Evolutionary conservation across 176 grass and related monocot species (phyloP).

Genomic region (Phoenix roebelenii): DNA sequence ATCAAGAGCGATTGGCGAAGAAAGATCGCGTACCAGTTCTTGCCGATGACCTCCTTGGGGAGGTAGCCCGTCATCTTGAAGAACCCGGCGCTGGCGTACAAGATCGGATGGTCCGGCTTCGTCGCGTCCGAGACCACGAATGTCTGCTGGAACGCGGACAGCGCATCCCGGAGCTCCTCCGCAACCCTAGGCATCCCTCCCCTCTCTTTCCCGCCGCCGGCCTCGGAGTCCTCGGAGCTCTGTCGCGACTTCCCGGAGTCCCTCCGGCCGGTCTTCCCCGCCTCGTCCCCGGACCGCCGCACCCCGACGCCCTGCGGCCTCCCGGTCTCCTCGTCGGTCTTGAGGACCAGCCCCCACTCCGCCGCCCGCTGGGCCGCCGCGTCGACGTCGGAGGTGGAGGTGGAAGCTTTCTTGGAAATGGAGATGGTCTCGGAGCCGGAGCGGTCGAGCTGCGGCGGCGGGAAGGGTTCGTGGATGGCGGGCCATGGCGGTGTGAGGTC

Average conservation of each 20-base stretch:
- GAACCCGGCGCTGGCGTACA: conserved; percentile 88
- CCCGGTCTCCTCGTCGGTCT: conserved; percentile 73
- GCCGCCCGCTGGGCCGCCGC: conserved; percentile 52
- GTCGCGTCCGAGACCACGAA: conserved; percentile 97
- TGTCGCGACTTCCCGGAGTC: background rate
- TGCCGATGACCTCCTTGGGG: conserved; percentile 53
- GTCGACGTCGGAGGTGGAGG: conserved; percentile 22
- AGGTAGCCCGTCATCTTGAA: conserved; percentile 85
- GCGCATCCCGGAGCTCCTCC: conserved; percentile 72
- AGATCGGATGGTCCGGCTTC: conserved; percentile 63
- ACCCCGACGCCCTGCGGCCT: conserved; percentile 46
- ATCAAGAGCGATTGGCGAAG: no score
- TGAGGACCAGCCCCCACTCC: conserved; percentile 86
- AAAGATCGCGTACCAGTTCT: conserved; percentile 49
- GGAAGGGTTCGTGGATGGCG: conserved; percentile 9
- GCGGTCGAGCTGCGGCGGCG: background rate
- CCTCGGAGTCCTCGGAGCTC: conserved; percentile 18
- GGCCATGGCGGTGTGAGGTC: conserved; percentile 15
- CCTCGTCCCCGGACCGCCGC: conserved; percentile 29
- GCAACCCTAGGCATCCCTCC: conserved; percentile 58
- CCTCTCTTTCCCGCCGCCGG: conserved; percentile 5
- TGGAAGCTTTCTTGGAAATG: no score
- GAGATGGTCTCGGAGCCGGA: conserved; percentile 3
- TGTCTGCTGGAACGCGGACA: conserved; percentile 81
- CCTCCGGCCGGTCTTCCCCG: background rate